Percentiles rank a stretch among this genome's conserved stretches.
phyloP scores from a whole-genome alignment of 768 basidiomycete species.

The Tremella fuciformis region DNA sequence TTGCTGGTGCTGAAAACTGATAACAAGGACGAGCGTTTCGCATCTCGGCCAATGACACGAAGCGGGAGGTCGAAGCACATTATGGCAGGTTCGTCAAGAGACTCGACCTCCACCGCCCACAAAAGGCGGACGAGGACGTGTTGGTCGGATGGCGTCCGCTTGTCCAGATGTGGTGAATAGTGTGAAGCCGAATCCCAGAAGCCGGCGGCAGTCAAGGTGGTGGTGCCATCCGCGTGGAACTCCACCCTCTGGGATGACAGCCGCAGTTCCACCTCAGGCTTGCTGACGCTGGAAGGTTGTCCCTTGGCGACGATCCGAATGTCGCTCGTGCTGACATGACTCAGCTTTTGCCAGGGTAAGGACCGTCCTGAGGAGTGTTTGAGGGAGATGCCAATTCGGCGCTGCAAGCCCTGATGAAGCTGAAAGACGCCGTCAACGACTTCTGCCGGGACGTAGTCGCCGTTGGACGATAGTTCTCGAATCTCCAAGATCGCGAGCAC shows the following conservation, averaged over 20 bases:
- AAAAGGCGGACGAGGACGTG: slow-evolving; percentile 73
- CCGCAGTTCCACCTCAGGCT: slow-evolving; percentile 64
- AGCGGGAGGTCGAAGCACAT: slow-evolving; percentile 85
- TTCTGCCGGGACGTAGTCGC: slow-evolving; percentile 76
- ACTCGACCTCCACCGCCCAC: slow-evolving; percentile 78
- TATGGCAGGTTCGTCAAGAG: slow-evolving; percentile 76
- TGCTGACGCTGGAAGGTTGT: slow-evolving; percentile 16
- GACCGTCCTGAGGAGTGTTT: slow-evolving; percentile 85
- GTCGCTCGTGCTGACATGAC: slow-evolving; percentile 73
- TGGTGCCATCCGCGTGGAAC: slow-evolving; percentile 81
- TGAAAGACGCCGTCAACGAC: slow-evolving; percentile 81
- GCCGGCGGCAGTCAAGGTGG: slow-evolving; percentile 64
- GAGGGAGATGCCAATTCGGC: slow-evolving; percentile 71
- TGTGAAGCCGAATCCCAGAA: slow-evolving; percentile 94
- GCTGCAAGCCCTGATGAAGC: slow-evolving; percentile 89
- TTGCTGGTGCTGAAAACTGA: slow-evolving; percentile 73
- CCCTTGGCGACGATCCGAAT: slow-evolving; percentile 80
- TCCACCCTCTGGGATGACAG: slow-evolving; percentile 66
- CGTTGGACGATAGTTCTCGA: slow-evolving; percentile 78
- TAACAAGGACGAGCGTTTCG: slow-evolving; percentile 75
- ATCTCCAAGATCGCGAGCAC: slow-evolving; percentile 76
- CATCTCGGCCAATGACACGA: slow-evolving; percentile 77
- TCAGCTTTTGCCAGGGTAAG: slow-evolving; percentile 79
- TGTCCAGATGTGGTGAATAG: slow-evolving; percentile 78
- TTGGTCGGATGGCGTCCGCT: slow-evolving; percentile 67